Percentiles rank a stretch among this genome's conserved stretches.
Conservation (phyloP, 2,329 filamentous ascomycete genomes). For the Rhynchosporium secalis region DNA sequence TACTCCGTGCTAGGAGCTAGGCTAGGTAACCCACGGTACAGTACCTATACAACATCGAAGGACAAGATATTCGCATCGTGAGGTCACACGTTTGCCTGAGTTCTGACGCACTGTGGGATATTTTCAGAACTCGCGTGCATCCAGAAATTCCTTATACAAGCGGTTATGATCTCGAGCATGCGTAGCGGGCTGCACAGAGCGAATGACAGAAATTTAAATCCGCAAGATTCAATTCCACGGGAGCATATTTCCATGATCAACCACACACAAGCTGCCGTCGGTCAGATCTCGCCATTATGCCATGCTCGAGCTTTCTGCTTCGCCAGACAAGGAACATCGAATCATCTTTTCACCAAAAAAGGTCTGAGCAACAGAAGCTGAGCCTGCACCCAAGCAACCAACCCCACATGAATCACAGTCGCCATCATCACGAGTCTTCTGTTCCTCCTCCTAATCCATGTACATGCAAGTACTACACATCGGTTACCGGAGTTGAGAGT, state of each 20-base stretch:
- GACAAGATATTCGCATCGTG: constrained; percentile 3
- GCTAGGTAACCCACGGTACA: too few species aligned
- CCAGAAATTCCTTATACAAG: background rate
- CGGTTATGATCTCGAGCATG: too few species aligned
- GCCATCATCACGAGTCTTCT: constrained; percentile 16
- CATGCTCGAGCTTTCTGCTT: constrained; percentile 3
- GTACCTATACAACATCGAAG: too few species aligned
- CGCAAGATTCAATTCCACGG: background rate
- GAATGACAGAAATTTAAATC: background rate
- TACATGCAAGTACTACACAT: constrained; percentile 12
- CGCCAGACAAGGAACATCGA: background rate
- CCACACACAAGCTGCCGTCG: background rate
- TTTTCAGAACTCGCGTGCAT: background rate
- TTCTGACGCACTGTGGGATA: constrained; percentile 9
- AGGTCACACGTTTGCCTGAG: background rate
- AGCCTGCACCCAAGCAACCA: background rate
- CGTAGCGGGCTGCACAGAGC: constrained; percentile 3
- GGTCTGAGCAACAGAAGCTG: constrained; percentile 13
- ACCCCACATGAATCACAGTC: background rate
- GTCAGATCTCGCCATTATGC: constrained; percentile 3
- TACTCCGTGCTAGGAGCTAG: background rate
- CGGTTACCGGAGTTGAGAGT: constrained; percentile 5
- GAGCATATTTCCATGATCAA: background rate
- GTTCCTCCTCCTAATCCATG: constrained; percentile 1
- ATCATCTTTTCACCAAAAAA: background rate